Base-by-base conservation (phyloP, 768 basidiomycete genomes). In the Suillus americanus region DNA sequence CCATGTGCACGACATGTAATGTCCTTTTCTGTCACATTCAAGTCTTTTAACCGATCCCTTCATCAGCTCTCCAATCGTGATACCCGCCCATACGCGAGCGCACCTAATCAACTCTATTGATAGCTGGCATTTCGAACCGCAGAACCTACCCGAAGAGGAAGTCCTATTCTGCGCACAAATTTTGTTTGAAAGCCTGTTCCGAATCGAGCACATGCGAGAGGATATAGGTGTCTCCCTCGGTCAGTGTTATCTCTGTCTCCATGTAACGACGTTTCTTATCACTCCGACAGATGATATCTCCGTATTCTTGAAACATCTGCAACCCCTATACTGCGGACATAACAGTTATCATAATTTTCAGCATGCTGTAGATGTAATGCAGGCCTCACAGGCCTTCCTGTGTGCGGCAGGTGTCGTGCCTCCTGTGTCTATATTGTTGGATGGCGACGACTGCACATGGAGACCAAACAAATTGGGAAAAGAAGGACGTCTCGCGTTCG, bases 261-360 rank as follows among this genome's bases (percentile, higher is more conserved):
- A 64, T 65, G 55, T 65, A 62, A 66, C 62, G 66, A 60, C 65
- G 6, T 62, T 50, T 63, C 59, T 70, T 66, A 66, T 66, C 68
- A 40, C 46, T 60, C 46, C 62, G 56, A 60, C 75, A 94, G 95
- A 82, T 68, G 87, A 89, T 77, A 83, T 98, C 67, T 84, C 86
- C 23, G 78, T 86, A 12, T 90, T 99, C 70, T 83, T 99, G 46
- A 86, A 87, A 69, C 93, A 97, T 68, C 85, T 99, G n/a, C 87
- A 90, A n/a, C 86, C 87, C 35, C 89, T 97, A 60, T 99, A 99
- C 75, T 91, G 95, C 66, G 83, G 86, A 60, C 88, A 89, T 64
- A 98, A 98, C 78, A 90, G 91, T 33, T 99, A 99, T 76, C 97
- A 99, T 82, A 99, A 99, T 73, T 99, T 97, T 74, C 89, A 94